Evolutionary conservation across 225 moss, liverwort and hornwort genomes (phyloP).

Genomic region (Rhytidiadelphus loreus): DNA sequence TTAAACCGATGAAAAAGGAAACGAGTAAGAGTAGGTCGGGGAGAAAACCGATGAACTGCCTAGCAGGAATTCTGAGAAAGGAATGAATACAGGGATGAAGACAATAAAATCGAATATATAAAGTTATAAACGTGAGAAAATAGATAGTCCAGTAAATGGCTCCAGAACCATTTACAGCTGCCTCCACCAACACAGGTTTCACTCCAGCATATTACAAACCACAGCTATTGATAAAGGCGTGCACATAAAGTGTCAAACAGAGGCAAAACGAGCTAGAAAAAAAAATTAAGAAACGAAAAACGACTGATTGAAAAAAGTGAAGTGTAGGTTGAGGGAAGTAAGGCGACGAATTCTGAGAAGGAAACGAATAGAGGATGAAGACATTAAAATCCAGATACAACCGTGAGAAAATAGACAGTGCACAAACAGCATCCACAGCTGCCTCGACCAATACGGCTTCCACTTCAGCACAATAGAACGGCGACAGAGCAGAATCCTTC

Average conservation of each 20-base stretch:
- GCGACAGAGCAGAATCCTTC: neutral
- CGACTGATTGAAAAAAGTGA: no score
- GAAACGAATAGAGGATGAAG: neutral
- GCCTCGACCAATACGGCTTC: neutral
- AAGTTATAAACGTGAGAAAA: neutral
- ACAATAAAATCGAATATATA: neutral
- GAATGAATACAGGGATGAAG: neutral
- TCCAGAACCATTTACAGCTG: neutral
- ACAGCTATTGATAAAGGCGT: neutral
- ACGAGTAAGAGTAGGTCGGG: neutral
- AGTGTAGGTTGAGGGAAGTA: neutral
- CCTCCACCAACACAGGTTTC: neutral
- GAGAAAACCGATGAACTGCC: neutral
- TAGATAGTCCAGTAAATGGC: neutral
- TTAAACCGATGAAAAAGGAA: neutral
- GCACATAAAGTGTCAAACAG: neutral
- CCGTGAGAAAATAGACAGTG: neutral
- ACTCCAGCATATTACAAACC: neutral
- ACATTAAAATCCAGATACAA: neutral
- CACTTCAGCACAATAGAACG: neutral
- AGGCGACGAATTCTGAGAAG: neutral
- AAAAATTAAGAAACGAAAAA: neutral
- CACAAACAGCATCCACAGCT: neutral
- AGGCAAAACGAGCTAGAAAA: neutral
- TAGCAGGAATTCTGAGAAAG: neutral